Evolutionary conservation across 371 early-diverging fungal species (phyloP).

Genomic region (Apophysomyces trapeziformis): DNA sequence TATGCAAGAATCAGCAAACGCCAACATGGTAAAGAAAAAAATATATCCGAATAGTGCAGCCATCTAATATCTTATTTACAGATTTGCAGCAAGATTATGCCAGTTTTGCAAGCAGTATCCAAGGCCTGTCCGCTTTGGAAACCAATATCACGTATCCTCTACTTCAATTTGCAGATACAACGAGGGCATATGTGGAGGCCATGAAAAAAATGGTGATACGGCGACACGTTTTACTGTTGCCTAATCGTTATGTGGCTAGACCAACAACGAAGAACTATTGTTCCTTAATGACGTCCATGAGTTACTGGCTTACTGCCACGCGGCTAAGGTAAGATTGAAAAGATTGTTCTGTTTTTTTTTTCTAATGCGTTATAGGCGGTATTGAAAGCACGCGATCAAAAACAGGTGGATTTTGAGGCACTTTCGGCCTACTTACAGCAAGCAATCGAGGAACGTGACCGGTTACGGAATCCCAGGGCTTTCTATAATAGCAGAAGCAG

Average conservation of each 20-base stretch:
- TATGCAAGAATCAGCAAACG: conserved; percentile 78
- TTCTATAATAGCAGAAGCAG: conserved; percentile 45
- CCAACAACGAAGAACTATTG: conserved; percentile 68
- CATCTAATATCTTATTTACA: conserved; percentile 2
- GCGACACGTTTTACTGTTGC: background rate
- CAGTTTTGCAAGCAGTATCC: conserved; percentile 76
- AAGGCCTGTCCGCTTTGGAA: conserved; percentile 82
- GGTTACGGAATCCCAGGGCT: conserved; percentile 56
- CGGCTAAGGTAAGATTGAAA: conserved; percentile 68
- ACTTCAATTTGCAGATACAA: conserved; percentile 73
- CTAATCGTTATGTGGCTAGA: conserved; percentile 19
- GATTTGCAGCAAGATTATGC: conserved; percentile 79
- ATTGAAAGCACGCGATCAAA: conserved; percentile 85
- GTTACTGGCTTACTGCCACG: conserved; percentile 84
- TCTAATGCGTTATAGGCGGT: conserved; percentile 53
- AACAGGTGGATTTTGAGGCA: conserved; percentile 92
- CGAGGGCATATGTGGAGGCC: conserved; percentile 65
- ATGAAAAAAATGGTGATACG: conserved; percentile 69
- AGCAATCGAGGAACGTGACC: conserved; percentile 65
- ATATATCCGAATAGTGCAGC: background rate
- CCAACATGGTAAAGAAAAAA: conserved; percentile 44
- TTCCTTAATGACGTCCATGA: conserved; percentile 86
- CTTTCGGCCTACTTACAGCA: conserved; percentile 74
- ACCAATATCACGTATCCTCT: conserved; percentile 79
- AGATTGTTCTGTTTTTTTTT: background rate